Conservation (phyloP, 2,329 filamentous ascomycete species). For the Aspergillus aculeatus region DNA sequence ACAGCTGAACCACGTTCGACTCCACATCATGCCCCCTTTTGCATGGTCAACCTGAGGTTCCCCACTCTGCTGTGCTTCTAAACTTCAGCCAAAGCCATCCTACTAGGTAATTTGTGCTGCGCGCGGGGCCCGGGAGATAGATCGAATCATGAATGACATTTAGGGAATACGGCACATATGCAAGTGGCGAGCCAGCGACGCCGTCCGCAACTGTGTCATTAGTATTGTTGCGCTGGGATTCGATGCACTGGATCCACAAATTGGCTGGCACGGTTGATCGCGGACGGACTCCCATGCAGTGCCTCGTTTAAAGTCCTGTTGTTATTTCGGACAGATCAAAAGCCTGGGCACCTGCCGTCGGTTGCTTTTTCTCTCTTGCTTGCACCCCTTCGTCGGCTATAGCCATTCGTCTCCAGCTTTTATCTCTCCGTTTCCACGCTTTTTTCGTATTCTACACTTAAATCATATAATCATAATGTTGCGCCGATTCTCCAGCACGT, state of each 20-base stretch:
- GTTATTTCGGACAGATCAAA: conserved; percentile 5
- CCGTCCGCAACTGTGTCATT: conserved; percentile 5
- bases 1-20: conserved; percentile 5
- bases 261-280: conserved; percentile 3
- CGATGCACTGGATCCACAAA: conserved; percentile 13
- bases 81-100: conserved; percentile 7
- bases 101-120: background rate
- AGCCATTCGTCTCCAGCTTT: background rate
- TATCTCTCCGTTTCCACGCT: conserved; percentile 4
- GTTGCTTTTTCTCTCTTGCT: conserved; percentile 13
- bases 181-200: background rate
- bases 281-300: conserved; percentile 2
- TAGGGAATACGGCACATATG: conserved; percentile 1
- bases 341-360: conserved; percentile 7
- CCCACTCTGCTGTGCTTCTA: conserved; percentile 7
- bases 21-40: conserved; percentile 3
- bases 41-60: conserved; percentile 1
- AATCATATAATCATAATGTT: conserved; percentile 34
- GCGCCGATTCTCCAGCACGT: conserved; percentile 41
- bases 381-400: background rate
- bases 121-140: conserved; percentile 10
- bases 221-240: conserved; percentile 15
- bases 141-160: background rate
- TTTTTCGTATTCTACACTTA: background rate
- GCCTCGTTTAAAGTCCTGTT: conserved; percentile 10